Conservation (phyloP, 2,329 filamentous ascomycete genomes). For the Aspergillus latus region DNA sequence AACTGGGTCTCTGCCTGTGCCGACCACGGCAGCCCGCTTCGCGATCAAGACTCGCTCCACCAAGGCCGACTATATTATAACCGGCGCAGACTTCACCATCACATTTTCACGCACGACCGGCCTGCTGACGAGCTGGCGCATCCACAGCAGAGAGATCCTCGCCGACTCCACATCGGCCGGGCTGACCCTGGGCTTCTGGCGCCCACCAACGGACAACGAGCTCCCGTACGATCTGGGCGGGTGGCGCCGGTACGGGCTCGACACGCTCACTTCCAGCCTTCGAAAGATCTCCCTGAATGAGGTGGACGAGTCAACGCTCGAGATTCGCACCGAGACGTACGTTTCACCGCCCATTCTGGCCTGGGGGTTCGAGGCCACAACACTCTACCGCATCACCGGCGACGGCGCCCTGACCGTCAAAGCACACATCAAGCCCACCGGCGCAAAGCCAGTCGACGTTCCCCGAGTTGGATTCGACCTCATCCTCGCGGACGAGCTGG, state of each 20-base stretch:
- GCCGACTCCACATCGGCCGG: neutral
- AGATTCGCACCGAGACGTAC: conserved; percentile 17
- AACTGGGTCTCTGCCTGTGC: neutral
- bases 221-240: conserved; percentile 25
- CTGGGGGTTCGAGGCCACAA: conserved; percentile 22
- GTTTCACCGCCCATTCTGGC: conserved; percentile 25
- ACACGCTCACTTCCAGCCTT: conserved; percentile 9
- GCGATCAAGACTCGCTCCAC: neutral
- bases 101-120: conserved; percentile 15
- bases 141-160: conserved; percentile 1
- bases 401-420: conserved; percentile 15
- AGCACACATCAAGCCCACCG: conserved; percentile 16
- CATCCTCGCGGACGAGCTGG: conserved; percentile 12
- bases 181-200: conserved; percentile 30
- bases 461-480: conserved; percentile 21
- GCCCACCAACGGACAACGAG: conserved; percentile 35
- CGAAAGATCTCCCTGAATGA: conserved; percentile 12
- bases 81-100: conserved; percentile 9
- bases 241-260: conserved; percentile 28
- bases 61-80: neutral
- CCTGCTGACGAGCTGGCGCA: neutral
- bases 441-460: conserved; percentile 13
- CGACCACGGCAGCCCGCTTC: neutral
- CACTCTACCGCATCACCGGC: conserved; percentile 18
- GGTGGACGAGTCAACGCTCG: conserved; percentile 4